Percentiles rank a stretch among this genome's conserved stretches.
Evolutionary conservation across 306 rosid species (phyloP).

Genomic region (Citrullus amarus): DNA sequence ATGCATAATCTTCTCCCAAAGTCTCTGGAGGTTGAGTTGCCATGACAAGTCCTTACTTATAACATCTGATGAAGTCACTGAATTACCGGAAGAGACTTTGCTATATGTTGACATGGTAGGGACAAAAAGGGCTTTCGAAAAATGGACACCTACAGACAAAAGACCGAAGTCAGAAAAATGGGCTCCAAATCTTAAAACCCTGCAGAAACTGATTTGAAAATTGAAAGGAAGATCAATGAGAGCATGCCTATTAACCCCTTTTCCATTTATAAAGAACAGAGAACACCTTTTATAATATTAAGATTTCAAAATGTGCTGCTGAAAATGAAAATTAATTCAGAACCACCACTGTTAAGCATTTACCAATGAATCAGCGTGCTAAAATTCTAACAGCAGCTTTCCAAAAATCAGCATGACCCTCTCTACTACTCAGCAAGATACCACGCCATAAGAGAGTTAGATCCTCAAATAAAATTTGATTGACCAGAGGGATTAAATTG

Average conservation of each 20-base stretch:
- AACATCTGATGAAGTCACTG: conserved; percentile 30
- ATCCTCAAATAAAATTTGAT: neutral
- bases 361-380: neutral
- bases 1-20: conserved; percentile 59
- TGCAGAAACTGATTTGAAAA: neutral
- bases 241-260: neutral
- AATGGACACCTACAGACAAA: conserved; percentile 33
- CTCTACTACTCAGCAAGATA: neutral
- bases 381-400: neutral
- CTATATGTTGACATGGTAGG: conserved; percentile 54
- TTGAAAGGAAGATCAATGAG: conserved; percentile 8
- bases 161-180: neutral
- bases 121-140: conserved; percentile 62
- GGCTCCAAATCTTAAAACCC: neutral
- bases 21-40: conserved; percentile 51
- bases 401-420: neutral
- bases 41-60: conserved; percentile 44
- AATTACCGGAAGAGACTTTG: conserved; percentile 51
- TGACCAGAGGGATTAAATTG: conserved; percentile 1
- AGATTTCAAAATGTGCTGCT: neutral
- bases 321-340: neutral
- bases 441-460: neutral
- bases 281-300: neutral
- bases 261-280: neutral
- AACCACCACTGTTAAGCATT: neutral